These are phyloP conservation scores for Nannochloris sp. DNA, from an alignment of 139 green algal genomes.

Conservation along the genomic window DNA sequence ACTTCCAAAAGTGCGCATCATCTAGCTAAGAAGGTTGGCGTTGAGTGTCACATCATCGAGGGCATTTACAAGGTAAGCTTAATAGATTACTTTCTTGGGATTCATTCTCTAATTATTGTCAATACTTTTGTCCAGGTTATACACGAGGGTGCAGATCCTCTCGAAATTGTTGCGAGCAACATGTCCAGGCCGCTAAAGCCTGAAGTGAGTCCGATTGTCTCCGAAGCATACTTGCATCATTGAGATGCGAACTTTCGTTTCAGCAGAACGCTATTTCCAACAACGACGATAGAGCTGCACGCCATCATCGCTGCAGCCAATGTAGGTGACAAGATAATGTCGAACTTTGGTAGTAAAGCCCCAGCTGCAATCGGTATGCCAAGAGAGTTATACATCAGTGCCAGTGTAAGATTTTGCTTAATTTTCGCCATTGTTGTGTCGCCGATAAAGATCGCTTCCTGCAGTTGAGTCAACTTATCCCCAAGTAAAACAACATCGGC, in stretches of 20 bases:
- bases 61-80: slow-evolving; percentile 61
- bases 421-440: slow-evolving; percentile 78
- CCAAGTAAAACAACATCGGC: slow-evolving; percentile 85
- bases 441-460: slow-evolving; percentile 72
- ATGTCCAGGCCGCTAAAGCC: slow-evolving; percentile 28
- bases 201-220: slow-evolving; percentile 19
- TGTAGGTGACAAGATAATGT: slow-evolving; percentile 73
- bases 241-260: not conserved
- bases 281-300: slow-evolving; percentile 75
- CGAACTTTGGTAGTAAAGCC: slow-evolving; percentile 62
- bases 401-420: slow-evolving; percentile 86
- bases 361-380: slow-evolving; percentile 87
- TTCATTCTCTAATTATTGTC: not conserved
- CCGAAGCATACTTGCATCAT: slow-evolving; percentile 6
- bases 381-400: slow-evolving; percentile 89
- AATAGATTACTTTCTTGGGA: not conserved
- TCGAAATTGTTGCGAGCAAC: slow-evolving; percentile 24
- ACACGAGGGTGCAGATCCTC: slow-evolving; percentile 48
- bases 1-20: slow-evolving; percentile 49
- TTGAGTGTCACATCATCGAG: slow-evolving; percentile 68
- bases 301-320: slow-evolving; percentile 85
- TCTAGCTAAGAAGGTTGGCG: slow-evolving; percentile 41
- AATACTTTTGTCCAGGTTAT: slow-evolving; percentile 1
- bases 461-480: slow-evolving; percentile 65
- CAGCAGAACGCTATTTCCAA: slow-evolving; percentile 82